These are phyloP conservation scores for Teratosphaeria destructans DNA, from an alignment of 2,329 filamentous ascomycete species.

Conservation along the genomic window DNA sequence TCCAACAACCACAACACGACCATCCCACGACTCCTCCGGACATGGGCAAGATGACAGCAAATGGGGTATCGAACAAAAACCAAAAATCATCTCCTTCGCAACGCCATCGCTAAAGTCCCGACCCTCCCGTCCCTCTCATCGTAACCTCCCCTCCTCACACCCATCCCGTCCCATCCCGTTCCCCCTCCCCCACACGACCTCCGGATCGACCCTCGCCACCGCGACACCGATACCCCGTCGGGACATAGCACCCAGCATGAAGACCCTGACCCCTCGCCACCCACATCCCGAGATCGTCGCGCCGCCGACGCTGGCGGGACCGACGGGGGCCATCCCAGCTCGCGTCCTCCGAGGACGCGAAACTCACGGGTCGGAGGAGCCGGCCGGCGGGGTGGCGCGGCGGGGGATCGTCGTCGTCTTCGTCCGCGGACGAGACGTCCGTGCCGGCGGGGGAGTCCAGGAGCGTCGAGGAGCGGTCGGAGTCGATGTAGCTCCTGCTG, in stretches of 20 bases:
- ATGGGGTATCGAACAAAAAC: too few species aligned
- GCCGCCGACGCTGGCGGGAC: neutral
- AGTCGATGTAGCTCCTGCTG: constrained; percentile 2
- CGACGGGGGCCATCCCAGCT: neutral
- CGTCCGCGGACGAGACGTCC: neutral
- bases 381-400: neutral
- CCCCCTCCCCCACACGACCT: too few species aligned
- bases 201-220: neutral
- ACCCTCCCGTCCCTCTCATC: too few species aligned
- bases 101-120: too few species aligned
- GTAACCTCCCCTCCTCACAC: too few species aligned
- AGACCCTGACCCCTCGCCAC: constrained; percentile 1
- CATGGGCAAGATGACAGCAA: too few species aligned
- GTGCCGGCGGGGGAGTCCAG: neutral
- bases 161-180: too few species aligned
- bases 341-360: neutral
- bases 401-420: neutral
- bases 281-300: neutral
- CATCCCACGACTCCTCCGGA: too few species aligned
- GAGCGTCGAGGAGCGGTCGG: constrained; percentile 4
- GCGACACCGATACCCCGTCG: constrained; percentile 2
- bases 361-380: neutral
- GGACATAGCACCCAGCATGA: constrained; percentile 12
- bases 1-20: too few species aligned
- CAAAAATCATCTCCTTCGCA: too few species aligned